Base-by-base conservation (phyloP, 1,139 yeast genomes). In the Geotrichum klebahnii region DNA sequence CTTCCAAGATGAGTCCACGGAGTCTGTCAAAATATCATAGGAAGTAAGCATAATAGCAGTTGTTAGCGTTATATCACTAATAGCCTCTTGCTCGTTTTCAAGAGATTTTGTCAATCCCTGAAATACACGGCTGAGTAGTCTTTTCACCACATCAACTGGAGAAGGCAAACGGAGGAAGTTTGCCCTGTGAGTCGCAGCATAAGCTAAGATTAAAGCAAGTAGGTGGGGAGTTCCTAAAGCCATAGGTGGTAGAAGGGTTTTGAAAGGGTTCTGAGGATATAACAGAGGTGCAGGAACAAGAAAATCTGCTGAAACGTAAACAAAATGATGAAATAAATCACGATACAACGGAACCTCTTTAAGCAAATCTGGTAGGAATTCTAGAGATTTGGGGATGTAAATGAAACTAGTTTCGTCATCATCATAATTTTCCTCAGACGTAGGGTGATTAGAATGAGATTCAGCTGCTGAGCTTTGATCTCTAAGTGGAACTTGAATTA, bases 201-300 rank as follows among this genome's bases (percentile, higher is more conserved):
- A 82, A 1, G 92, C 90, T 34, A 84, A 67, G 19, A 84, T 61
- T 1, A 84, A 70, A 1, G 84, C 75, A 56, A 84, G 67, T 10
- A 85, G 66, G 14, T 69, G 71, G 10, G 70, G 69, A 0, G 85
- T 77, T 17, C 75, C 72, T 74, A 82, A 71, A 0, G 94, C 90
- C 78, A 85, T 75, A 56, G 78, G 79, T 0, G 94, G 92, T 16
- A 85, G 65, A 3, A 83, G 67, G 5, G 76, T 75, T 53, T 76
- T 76, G 66, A 84, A 84, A 0, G 95, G 95, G 59, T 84, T 85
- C 19, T 78, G 80, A 20, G 67, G 71, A 60, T 82, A 81, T 2
- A 76, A 60, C 5, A 56, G 47, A 4, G 89, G 88, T 0, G 87
- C 83, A 0, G 94, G 92, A 4, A 83, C 88, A 33, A 84, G 68